A percentile compares a stretch with the other conserved stretches of the same genome.
Evolutionary conservation across 208 protist species (phyloP).

Genomic region (Entamoeba moshkovskii): DNA sequence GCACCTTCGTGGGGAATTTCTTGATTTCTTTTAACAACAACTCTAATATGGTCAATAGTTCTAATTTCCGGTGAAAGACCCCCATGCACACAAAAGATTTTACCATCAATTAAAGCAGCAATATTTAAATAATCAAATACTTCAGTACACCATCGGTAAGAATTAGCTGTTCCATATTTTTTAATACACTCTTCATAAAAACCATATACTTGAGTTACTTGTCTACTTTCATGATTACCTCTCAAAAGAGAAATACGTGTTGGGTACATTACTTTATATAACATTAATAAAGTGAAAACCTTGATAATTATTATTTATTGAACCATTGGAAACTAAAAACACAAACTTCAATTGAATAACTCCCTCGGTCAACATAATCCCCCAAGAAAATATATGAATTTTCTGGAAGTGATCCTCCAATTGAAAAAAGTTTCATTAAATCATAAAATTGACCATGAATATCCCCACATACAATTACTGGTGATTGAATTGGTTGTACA

Average conservation of each 20-base stretch:
- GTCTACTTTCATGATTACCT: conserved; percentile 89
- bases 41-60: conserved; percentile 71
- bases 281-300: conserved; percentile 15
- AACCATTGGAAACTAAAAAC: no score
- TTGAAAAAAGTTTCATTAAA: conserved; percentile 82
- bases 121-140: conserved; percentile 92
- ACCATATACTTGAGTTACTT: conserved; percentile 93
- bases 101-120: conserved; percentile 79
- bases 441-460: conserved; percentile 78
- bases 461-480: conserved; percentile 43
- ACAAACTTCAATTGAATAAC: conserved; percentile 45
- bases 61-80: conserved; percentile 70
- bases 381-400: conserved; percentile 78
- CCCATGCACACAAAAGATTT: conserved; percentile 86
- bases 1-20: conserved; percentile 94
- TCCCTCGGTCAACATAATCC: conserved; percentile 28
- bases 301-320: no score
- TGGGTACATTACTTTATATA: conserved; percentile 69
- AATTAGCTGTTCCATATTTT: conserved; percentile 81
- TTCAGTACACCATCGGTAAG: conserved; percentile 80
- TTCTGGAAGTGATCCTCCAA: conserved; percentile 74
- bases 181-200: conserved; percentile 94
- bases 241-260: conserved; percentile 78
- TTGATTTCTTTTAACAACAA: conserved; percentile 9
- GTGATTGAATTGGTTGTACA: conserved; percentile 3